Base-by-base conservation (phyloP, 1,284 basidiomycete species). In the Ganoderma sinense region DNA sequence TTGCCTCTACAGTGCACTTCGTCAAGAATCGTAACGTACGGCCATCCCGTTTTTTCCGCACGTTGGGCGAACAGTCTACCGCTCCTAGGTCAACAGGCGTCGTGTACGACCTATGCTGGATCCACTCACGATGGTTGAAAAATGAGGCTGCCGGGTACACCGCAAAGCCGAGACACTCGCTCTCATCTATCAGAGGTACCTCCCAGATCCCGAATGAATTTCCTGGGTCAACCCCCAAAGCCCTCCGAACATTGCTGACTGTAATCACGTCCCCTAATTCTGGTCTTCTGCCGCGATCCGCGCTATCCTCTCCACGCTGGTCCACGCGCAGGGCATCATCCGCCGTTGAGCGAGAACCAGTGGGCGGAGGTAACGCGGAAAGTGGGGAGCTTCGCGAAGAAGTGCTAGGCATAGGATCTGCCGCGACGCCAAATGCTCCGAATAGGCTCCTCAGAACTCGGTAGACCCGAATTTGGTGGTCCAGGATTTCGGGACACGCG, bases 121-220 rank as follows among this genome's bases (percentile, higher is more conserved):
- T 14, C 40, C 48, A 77, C 80, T 74, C 60, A 90, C 90, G 84
- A 75, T 92, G 90, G 74, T 92, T 92, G 76, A 91, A 91, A 78
- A 87, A 90, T 14, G 89, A 89, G 0, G 85, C 88, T 65, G 83
- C 83, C 7, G 85, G 78, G 78, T 89, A 91, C 71, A 90, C 82
- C 4, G 84, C 88, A 84, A 88, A 92, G 36, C 90, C 90, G 45
- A 91, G 77, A 84, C 90, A 90, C 78, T 91, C 90, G 71, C 84
- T 88, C 73, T 87, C 86, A 13, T 79, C 78, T 26, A 79, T 80
- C 40, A 77, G 55, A 48, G 78, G 78, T 71, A 80, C 81, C 72
- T 91, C 89, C 87, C 87, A 91, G 56, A 92, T 84, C 29, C 90
- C 90, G 71, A 92, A 91, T 16, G 88, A 85, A 74, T 91, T 91